Conservation (phyloP, 2,329 filamentous ascomycete genomes). For the Fusarium verticillioides region DNA sequence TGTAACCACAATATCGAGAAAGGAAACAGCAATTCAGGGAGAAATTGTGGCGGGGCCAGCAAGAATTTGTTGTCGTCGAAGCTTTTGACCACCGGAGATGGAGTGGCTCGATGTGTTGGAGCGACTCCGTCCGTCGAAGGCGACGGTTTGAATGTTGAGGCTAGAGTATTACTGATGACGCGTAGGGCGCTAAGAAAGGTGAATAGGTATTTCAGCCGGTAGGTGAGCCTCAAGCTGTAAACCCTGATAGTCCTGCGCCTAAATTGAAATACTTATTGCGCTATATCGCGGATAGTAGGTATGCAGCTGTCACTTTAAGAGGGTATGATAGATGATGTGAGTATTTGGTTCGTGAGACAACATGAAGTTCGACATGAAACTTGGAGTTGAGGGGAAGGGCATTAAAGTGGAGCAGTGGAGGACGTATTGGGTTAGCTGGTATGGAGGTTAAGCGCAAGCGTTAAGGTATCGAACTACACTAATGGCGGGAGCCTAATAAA, state of each 20-base stretch:
- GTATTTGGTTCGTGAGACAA: slow-evolving; percentile 1
- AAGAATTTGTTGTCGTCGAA: slow-evolving; percentile 7
- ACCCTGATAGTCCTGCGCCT: background rate
- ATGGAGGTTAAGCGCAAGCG: slow-evolving; percentile 5
- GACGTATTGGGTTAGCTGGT: slow-evolving; percentile 15
- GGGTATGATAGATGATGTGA: background rate
- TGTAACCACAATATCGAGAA: slow-evolving; percentile 21
- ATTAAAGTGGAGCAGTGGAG: slow-evolving; percentile 7
- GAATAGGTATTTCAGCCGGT: background rate
- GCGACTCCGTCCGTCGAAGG: background rate
- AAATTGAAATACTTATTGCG: background rate
- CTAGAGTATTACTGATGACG: slow-evolving; percentile 12
- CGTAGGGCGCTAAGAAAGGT: slow-evolving; percentile 10
- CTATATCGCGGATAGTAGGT: background rate
- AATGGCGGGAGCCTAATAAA: slow-evolving; percentile 22
- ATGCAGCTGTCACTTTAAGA: background rate
- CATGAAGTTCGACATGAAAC: slow-evolving; percentile 27
- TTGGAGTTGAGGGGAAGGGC: slow-evolving; percentile 37
- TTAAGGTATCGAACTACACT: slow-evolving; percentile 11
- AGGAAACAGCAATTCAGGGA: slow-evolving; percentile 1
- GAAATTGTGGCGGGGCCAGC: slow-evolving; percentile 5
- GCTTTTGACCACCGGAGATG: background rate
- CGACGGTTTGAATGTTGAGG: background rate
- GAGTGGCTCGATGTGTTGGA: background rate
- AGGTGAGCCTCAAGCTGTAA: background rate